Evolutionary conservation across 2,329 filamentous ascomycete species (phyloP).

Genomic region (Talaromyces pinophilus): DNA sequence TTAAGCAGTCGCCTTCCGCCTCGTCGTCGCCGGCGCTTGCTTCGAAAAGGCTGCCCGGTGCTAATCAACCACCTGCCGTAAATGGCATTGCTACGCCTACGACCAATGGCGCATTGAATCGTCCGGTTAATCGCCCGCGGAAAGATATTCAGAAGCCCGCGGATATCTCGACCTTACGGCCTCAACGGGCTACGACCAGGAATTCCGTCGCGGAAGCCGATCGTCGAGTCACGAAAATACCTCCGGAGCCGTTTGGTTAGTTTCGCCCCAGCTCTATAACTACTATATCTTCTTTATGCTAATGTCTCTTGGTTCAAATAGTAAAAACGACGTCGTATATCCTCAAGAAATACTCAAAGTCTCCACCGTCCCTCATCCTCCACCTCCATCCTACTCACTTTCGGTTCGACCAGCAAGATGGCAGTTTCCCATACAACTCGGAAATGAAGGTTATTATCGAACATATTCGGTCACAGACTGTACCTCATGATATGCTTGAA

Average conservation of each 20-base stretch:
- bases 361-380: slow-evolving; percentile 78
- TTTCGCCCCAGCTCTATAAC: not conserved
- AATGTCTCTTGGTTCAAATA: slow-evolving; percentile 38
- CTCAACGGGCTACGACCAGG: slow-evolving; percentile 40
- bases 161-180: slow-evolving; percentile 34
- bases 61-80: slow-evolving; percentile 55
- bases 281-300: not conserved
- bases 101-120: slow-evolving; percentile 46
- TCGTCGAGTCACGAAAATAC: slow-evolving; percentile 40
- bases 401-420: slow-evolving; percentile 89
- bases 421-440: slow-evolving; percentile 87
- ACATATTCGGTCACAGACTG: slow-evolving; percentile 71
- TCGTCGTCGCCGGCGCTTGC: slow-evolving; percentile 58
- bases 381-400: slow-evolving; percentile 86
- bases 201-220: slow-evolving; percentile 35
- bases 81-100: slow-evolving; percentile 41
- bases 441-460: slow-evolving; percentile 83
- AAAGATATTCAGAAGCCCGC: slow-evolving; percentile 55
- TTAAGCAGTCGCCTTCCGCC: slow-evolving; percentile 55
- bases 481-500: slow-evolving; percentile 86
- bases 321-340: slow-evolving; percentile 76
- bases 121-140: slow-evolving; percentile 54
- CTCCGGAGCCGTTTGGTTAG: slow-evolving; percentile 51
- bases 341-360: slow-evolving; percentile 73
- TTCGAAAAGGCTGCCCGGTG: slow-evolving; percentile 58